Base-by-base conservation (phyloP, 2,329 filamentous ascomycete genomes). In the Amylocarpus encephaloides region DNA sequence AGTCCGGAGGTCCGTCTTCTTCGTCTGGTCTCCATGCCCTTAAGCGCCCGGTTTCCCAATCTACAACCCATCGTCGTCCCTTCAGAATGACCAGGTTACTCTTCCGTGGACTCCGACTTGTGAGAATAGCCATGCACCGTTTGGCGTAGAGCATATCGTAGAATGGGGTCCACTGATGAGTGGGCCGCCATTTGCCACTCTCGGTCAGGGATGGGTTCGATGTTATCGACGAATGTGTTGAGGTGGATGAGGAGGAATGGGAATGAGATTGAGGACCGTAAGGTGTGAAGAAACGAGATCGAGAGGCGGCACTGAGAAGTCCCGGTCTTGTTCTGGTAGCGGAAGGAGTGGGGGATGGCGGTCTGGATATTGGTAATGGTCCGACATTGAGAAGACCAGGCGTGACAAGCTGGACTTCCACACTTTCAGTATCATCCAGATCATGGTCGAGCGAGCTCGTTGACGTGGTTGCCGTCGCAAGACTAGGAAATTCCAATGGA, bases 61-160 rank as follows among this genome's bases (percentile, higher is more conserved):
- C 78, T 39, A 82, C 76, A 52, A 73, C 72, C 76, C 77, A 82
- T 59, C 77, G 71, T 62, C 76, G 79, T 38, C 77, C 78, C 54
- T 75, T 73, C 64, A 70, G 70, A 59, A 82, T 73, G 50, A 82
- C 73, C 56, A 77, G 77, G 59, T 79, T 77, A 53, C 72, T 77
- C 62, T 81, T 80, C 46, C 78, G 70, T 19, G 79, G 79, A 51
- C 74, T 77, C 50, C 75, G 71, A 62, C 76, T 78, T 19, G 79
- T 69, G 9, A 82, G 67, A 44, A 79, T 75, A n/a, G 75, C 74
- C 63, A 80, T 80, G 65, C 78, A 82, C 9, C 79, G 69, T 63
- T 77, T 79, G 46, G 78, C 78, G 52, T 82, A 82, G 26, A 80
- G 67, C 65, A 79, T 70, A 58, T 82, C 78, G 64, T 81, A 78